Percentiles rank a stretch among this genome's conserved stretches.
Evolutionary conservation across 2,329 filamentous ascomycete species (phyloP).

Genomic region (Pleomassaria siparia): DNA sequence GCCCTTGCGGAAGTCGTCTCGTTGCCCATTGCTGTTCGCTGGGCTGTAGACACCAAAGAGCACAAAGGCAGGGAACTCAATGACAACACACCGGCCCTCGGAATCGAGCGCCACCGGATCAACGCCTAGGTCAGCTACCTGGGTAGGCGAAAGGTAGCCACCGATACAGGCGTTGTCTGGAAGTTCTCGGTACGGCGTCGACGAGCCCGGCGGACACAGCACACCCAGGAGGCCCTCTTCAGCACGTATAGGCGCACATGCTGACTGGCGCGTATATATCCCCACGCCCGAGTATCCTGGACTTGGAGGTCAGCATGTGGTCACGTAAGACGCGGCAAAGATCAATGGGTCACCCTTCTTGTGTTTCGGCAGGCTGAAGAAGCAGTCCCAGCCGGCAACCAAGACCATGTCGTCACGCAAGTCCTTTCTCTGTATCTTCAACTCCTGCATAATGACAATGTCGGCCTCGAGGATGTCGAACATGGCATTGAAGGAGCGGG

Average conservation of each 20-base stretch:
- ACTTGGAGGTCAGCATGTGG: constrained; percentile 7
- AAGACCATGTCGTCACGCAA: constrained; percentile 94
- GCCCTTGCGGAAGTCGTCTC: constrained; percentile 77
- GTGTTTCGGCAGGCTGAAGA: constrained; percentile 87
- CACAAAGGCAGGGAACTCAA: constrained; percentile 95
- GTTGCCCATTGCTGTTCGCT: constrained; percentile 79
- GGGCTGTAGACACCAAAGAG: constrained; percentile 91
- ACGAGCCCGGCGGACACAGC: constrained; percentile 71
- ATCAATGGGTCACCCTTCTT: constrained; percentile 72
- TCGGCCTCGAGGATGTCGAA: constrained; percentile 91
- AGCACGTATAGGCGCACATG: constrained; percentile 81
- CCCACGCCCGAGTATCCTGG: constrained; percentile 92
- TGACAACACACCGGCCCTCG: constrained; percentile 85
- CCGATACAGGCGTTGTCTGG: constrained; percentile 77
- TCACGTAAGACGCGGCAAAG: not conserved
- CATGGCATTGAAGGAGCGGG: constrained; percentile 65
- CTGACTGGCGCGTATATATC: constrained; percentile 87
- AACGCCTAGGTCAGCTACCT: constrained; percentile 61
- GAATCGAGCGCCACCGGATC: constrained; percentile 78
- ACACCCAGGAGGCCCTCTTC: constrained; percentile 92
- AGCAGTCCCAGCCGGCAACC: constrained; percentile 92
- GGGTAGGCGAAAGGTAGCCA: constrained; percentile 74
- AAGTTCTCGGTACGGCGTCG: constrained; percentile 72
- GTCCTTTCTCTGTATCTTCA: constrained; percentile 94
- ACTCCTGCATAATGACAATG: constrained; percentile 92